These are phyloP conservation scores for Kwoniella shandongensis DNA, from an alignment of 768 basidiomycete genomes.

Conservation along the genomic window DNA sequence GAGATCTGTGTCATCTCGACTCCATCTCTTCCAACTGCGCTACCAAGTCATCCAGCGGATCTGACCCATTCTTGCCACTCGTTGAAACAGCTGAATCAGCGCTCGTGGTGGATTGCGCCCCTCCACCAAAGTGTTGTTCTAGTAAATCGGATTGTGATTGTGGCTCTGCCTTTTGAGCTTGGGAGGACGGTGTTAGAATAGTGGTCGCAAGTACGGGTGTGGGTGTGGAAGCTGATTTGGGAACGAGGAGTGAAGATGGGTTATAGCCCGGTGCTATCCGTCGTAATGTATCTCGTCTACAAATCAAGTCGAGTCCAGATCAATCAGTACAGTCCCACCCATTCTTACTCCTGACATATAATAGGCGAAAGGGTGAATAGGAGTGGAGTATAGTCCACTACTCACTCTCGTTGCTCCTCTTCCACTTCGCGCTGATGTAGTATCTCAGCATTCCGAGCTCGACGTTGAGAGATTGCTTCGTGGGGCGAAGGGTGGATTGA, in stretches of 20 bases:
- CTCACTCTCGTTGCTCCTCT: conserved; percentile 63
- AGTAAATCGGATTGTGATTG: not conserved
- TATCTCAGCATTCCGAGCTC: conserved; percentile 68
- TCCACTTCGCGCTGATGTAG: conserved; percentile 73
- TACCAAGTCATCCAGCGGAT: conserved; percentile 81
- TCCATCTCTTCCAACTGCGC: conserved; percentile 74
- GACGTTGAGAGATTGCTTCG: conserved; percentile 65
- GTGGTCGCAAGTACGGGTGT: too few species aligned
- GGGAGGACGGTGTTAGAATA: too few species aligned
- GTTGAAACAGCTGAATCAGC: too few species aligned
- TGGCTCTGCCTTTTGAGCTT: not conserved
- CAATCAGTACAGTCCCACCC: not conserved
- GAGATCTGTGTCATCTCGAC: conserved; percentile 17
- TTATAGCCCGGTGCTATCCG: conserved; percentile 48
- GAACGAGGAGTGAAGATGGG: conserved; percentile 40
- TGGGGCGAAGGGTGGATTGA: conserved; percentile 72
- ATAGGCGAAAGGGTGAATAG: too few species aligned
- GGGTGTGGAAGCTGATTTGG: conserved; percentile 15
- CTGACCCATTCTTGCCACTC: too few species aligned
- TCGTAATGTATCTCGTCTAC: conserved; percentile 34
- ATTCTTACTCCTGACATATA: too few species aligned
- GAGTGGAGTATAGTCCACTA: too few species aligned
- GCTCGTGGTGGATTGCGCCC: too few species aligned
- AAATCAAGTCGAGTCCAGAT: not conserved
- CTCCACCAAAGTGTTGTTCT: too few species aligned